These are phyloP conservation scores for Aristolochia fimbriata DNA, from an alignment of 164 flowering plant genomes.

Conservation along the genomic window DNA sequence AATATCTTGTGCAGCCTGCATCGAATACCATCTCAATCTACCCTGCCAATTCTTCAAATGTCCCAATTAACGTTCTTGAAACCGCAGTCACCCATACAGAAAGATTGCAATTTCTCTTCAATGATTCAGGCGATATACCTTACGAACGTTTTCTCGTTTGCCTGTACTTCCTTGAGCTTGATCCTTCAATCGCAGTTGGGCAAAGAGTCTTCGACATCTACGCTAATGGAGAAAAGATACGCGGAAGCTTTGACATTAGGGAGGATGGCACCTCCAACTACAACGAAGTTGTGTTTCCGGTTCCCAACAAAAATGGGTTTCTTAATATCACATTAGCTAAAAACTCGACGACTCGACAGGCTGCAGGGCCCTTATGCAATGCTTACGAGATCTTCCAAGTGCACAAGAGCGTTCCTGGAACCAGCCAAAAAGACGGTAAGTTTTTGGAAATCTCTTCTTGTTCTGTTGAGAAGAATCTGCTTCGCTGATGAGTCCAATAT, in stretches of 20 bases:
- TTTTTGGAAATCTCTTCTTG: neutral
- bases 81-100: constrained; percentile 30
- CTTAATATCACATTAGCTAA: constrained; percentile 41
- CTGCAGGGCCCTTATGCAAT: constrained; percentile 49
- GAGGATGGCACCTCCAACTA: constrained; percentile 24
- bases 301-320: constrained; percentile 23
- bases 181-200: constrained; percentile 24
- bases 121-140: constrained; percentile 12
- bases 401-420: constrained; percentile 18
- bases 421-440: constrained; percentile 36
- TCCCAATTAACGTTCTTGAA: constrained; percentile 44
- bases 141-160: constrained; percentile 20
- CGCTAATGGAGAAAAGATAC: constrained; percentile 22
- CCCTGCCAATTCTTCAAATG: constrained; percentile 4
- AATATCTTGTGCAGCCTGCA: constrained; percentile 1
- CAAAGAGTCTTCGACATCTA: constrained; percentile 51
- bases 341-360: constrained; percentile 15
- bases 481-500: neutral
- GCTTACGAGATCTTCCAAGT: constrained; percentile 51
- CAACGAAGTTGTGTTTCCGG: constrained; percentile 12
- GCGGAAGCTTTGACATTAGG: constrained; percentile 28
- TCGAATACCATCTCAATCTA: constrained; percentile 3
- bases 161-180: constrained; percentile 46
- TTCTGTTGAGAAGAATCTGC: neutral
- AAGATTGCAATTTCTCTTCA: constrained; percentile 25